Percentiles rank a stretch among this genome's conserved stretches.
Evolutionary conservation across 345 rosid genomes (phyloP).

Genomic region (Linum tenue): DNA sequence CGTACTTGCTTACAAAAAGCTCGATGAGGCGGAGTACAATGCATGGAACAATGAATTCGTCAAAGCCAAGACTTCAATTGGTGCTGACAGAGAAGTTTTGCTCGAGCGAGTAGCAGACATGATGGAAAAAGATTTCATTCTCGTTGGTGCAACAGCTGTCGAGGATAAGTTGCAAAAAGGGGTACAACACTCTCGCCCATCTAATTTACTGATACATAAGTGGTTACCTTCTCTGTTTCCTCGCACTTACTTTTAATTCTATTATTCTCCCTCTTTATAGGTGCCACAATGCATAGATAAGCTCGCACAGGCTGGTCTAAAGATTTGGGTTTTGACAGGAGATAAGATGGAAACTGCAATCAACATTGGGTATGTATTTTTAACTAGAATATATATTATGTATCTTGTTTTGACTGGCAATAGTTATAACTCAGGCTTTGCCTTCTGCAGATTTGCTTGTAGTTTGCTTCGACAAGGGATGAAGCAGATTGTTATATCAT

Average conservation of each 20-base stretch:
- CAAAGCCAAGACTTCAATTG: slow-evolving; percentile 77
- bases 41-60: slow-evolving; percentile 75
- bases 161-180: slow-evolving; percentile 97
- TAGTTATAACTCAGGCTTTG: slow-evolving; percentile 13
- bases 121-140: slow-evolving; percentile 83
- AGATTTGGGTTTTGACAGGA: slow-evolving; percentile 96
- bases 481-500: slow-evolving; percentile 73
- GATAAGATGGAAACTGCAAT: slow-evolving; percentile 99
- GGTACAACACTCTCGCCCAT: slow-evolving; percentile 34
- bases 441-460: slow-evolving; percentile 64
- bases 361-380: slow-evolving; percentile 74
- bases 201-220: slow-evolving; percentile 1
- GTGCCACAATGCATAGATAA: slow-evolving; percentile 97
- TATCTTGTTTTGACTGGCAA: slow-evolving; percentile 12
- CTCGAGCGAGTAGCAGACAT: slow-evolving; percentile 71
- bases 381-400: not conserved
- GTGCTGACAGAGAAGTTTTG: slow-evolving; percentile 63
- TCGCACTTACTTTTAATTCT: slow-evolving; percentile 16
- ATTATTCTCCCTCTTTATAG: slow-evolving; percentile 24
- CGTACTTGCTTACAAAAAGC: slow-evolving; percentile 67
- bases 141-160: slow-evolving; percentile 95
- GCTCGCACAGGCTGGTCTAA: slow-evolving; percentile 96
- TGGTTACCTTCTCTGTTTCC: slow-evolving; percentile 9
- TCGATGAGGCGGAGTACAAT: slow-evolving; percentile 60
- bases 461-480: slow-evolving; percentile 96